phyloP scores from a whole-genome alignment of 2,329 filamentous ascomycete genomes.

The Beauveria sp. region DNA sequence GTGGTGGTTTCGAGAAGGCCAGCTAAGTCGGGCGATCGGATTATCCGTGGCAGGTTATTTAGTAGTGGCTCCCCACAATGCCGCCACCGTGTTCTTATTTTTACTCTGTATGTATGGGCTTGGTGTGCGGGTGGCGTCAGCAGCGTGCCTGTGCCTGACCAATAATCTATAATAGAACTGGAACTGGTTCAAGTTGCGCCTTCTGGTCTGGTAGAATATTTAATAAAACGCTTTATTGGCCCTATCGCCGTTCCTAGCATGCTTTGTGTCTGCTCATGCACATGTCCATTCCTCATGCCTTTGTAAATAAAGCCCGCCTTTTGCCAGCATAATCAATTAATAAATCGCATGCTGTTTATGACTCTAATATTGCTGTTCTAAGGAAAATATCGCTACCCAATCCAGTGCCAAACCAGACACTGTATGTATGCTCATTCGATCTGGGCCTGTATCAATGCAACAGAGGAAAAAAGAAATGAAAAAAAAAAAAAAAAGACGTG shows the following conservation, averaged over 20 bases:
- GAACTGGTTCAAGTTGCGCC: no score
- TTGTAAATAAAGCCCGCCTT: no score
- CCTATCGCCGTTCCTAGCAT: no score
- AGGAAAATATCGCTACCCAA: background rate
- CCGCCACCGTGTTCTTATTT: constrained; percentile 13
- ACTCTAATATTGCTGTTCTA: background rate
- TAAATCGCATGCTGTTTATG: background rate
- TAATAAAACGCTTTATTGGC: no score
- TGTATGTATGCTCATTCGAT: background rate
- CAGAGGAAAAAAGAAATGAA: background rate
- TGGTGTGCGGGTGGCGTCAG: no score
- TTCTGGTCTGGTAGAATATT: no score
- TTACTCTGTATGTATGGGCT: no score
- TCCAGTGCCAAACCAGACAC: constrained; percentile 3
- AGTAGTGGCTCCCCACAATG: constrained; percentile 6
- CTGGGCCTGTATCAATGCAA: background rate
- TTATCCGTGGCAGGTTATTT: constrained; percentile 9
- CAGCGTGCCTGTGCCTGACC: no score
- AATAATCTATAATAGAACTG: no score
- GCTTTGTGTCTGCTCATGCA: no score
- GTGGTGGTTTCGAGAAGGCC: constrained; percentile 9
- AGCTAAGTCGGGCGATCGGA: constrained; percentile 11
- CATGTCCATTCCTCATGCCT: no score
- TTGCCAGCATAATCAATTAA: background rate
- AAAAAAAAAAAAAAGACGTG: background rate